Evolutionary conservation across 2,329 filamentous ascomycete genomes (phyloP).

Genomic region (Biscogniauxia sp.): DNA sequence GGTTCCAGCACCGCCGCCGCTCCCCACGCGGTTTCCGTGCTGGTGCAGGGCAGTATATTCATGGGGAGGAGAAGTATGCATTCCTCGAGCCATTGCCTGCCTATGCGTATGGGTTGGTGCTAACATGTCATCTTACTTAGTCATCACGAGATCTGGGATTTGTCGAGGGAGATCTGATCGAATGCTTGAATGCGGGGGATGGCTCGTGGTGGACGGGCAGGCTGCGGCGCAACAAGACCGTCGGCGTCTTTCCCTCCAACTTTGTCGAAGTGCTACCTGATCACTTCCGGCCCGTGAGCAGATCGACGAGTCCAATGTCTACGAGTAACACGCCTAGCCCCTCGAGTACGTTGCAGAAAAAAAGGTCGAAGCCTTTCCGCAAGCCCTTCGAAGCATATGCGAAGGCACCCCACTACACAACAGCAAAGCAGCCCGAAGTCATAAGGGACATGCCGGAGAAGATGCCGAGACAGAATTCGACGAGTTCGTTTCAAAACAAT

Average conservation of each 20-base stretch:
- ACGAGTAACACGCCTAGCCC: slow-evolving; percentile 53
- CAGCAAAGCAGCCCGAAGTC: slow-evolving; percentile 59
- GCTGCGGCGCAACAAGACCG: slow-evolving; percentile 81
- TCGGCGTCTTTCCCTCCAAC: slow-evolving; percentile 94
- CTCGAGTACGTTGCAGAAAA: slow-evolving; percentile 54
- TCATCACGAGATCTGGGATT: slow-evolving; percentile 94
- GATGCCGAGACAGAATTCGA: slow-evolving; percentile 41
- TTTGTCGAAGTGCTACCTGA: slow-evolving; percentile 90
- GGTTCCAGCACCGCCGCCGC: slow-evolving; percentile 54
- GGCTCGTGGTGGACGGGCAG: slow-evolving; percentile 98
- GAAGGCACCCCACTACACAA: slow-evolving; percentile 65
- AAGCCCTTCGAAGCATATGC: slow-evolving; percentile 67
- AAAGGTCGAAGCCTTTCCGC: slow-evolving; percentile 60
- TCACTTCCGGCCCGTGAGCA: slow-evolving; percentile 72
- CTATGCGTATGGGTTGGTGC: slow-evolving; percentile 9
- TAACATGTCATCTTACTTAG: slow-evolving; percentile 38
- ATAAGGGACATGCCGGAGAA: slow-evolving; percentile 42
- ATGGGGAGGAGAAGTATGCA: slow-evolving; percentile 77
- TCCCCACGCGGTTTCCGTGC: slow-evolving; percentile 81
- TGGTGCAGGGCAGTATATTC: slow-evolving; percentile 91
- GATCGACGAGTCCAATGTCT: slow-evolving; percentile 61
- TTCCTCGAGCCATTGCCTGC: slow-evolving; percentile 11
- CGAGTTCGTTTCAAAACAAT: slow-evolving; percentile 35
- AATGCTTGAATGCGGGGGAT: slow-evolving; percentile 96
- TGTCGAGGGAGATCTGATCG: slow-evolving; percentile 95